Percentiles rank a stretch among this genome's conserved stretches.
phyloP scores from a whole-genome alignment of 2,329 filamentous ascomycete species.

The Alternaria burnsii region DNA sequence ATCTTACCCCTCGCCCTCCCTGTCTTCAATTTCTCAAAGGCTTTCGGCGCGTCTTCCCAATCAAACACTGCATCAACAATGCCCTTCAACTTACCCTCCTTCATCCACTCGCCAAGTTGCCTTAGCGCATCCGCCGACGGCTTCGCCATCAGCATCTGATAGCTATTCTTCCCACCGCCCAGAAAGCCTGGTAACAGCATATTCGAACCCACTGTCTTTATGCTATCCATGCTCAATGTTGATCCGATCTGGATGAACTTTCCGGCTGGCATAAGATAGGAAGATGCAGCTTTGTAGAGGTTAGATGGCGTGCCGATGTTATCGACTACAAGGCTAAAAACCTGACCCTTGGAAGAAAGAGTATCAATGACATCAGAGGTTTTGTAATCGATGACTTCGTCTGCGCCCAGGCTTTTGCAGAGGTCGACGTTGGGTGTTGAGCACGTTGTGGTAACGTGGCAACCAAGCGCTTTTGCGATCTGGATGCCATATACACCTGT shows the following conservation, averaged over 20 bases:
- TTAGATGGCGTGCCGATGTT: conserved; percentile 62
- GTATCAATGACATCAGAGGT: conserved; percentile 57
- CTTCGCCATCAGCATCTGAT: conserved; percentile 50
- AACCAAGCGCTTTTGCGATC: conserved; percentile 68
- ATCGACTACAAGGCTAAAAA: conserved; percentile 66
- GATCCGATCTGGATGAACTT: conserved; percentile 55
- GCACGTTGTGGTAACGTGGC: conserved; percentile 67
- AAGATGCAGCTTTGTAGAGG: conserved; percentile 63
- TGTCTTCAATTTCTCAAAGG: conserved; percentile 66
- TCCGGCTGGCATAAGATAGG: conserved; percentile 60
- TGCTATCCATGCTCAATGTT: conserved; percentile 24
- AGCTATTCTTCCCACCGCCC: conserved; percentile 61
- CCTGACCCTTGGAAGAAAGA: conserved; percentile 58
- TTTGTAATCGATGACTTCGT: conserved; percentile 70
- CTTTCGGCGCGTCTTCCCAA: conserved; percentile 65
- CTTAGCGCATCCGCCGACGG: conserved; percentile 57
- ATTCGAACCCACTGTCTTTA: conserved; percentile 47
- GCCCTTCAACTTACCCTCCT: conserved; percentile 65
- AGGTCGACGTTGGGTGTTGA: conserved; percentile 66
- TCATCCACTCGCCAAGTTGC: conserved; percentile 64
- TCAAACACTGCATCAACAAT: conserved; percentile 65
- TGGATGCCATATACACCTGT: conserved; percentile 69
- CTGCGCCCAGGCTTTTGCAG: conserved; percentile 67
- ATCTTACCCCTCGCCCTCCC: conserved; percentile 68
- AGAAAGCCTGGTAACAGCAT: conserved; percentile 57